Evolutionary conservation across 2,329 filamentous ascomycete genomes (phyloP), one percentile per base, ranked within the genome.

Genomic region (Epichloe aotearoae): DNA sequence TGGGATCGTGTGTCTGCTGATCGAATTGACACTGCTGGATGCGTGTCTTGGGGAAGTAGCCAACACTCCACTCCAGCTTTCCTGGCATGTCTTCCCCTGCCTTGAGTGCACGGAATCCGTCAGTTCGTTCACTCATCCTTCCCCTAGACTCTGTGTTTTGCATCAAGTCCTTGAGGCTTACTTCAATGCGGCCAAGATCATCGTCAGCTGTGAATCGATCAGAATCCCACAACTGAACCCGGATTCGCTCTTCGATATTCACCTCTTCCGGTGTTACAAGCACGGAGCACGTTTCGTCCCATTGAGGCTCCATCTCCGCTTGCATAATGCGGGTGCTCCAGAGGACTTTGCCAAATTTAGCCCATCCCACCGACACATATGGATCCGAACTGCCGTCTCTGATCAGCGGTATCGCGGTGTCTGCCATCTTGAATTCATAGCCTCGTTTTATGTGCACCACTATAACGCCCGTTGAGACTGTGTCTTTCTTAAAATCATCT

Each of bases 401-500:
- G 51, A 82, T 63, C 2, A 80, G 70, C 0, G 79, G 80, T 36
- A 86, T 68, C 1, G 76, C 75, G 5, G 76, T 71, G 61, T 88
- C 85, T 3, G 82, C 83, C 61, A 83, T 76, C 59, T 85, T 87
- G 69, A 88, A 88, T 37, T 79, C 83, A 41, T 75, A 77, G 0
- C 83, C 85, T 23, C 75, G 72, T 59, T 82, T 81, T 61, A 88
- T 82, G 42, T 75, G 75, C 10, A 87, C 73, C 55, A 84, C 73
- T 1, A 89, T 61, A 1, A 87, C 74, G 17, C 85, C 84, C 34
- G 77, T 73, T 2, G 79, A 73, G 33, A 68, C 66, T 0, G 84
- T 86, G 54, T 88, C 83, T 61, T 87, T 87, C 64, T 88, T 88
- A 69, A 84, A 88, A 58, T 88, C 84, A 52, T 87, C 84, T 4